Base-by-base conservation (phyloP, 257 asterid genomes). In the Perilla frutescens region DNA sequence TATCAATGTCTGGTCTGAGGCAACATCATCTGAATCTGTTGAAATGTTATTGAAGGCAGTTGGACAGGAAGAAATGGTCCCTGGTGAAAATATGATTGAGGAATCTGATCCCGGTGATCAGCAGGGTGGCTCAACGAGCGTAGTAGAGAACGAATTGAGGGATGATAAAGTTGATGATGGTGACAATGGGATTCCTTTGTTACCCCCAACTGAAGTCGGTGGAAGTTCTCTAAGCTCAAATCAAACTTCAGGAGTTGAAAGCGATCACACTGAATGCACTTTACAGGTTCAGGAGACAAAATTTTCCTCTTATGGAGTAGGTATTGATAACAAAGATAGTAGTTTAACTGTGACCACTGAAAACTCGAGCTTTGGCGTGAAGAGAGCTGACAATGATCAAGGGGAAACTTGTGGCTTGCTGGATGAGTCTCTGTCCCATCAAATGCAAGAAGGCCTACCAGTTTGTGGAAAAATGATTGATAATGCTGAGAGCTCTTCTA, bases 1-100 rank as follows among this genome's bases (percentile, higher is more conserved):
- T 84, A 88, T 84, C 74, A 90, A 95, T 95, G 99, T 95, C 76
- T 95, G 99, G 99, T 92, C 94, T 76, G 99, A 95, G 87, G 99
- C 97, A 77, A 92, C 99, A 69, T 95, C 99, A 32, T 87, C 98
- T 43, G 99, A 92, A 87, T 89, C 99, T 74, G 98, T 92, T 82
- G 99, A 95, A 81, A 92, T 95, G 98, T 64, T 95, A 65, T 77
- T 95, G 79, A 92, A 95, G 76, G 89, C 99, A 1, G 98, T 92
- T 84, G 92, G 98, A 39, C 99, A 92, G 85, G 98, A 92, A 81
- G 98, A 90, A 76, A 84, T 86, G 89, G 80, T 81, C 66, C 88
- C 82, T 74, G 95, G 78, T 74, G 96, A 88, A 73, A 81, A 86
- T 68, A 74, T 76, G 56, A 68, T 81, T 9, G 81, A 75, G 70